Percentiles rank a stretch among this genome's conserved stretches.
Conservation (phyloP, 495 filamentous ascomycete species). For the Niebla homalea region DNA sequence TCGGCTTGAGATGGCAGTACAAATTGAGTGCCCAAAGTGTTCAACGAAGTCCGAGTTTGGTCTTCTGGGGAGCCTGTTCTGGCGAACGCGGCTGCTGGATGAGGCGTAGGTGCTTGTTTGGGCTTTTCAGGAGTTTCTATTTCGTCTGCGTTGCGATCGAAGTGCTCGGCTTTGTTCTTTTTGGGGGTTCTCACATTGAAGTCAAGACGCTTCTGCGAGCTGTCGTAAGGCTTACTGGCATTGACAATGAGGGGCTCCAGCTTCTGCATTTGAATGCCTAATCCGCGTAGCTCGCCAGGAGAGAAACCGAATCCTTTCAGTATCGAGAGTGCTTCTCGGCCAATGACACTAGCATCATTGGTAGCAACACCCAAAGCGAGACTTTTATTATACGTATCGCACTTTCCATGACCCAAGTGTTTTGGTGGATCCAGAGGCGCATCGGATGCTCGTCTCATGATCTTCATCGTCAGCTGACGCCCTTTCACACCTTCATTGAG, state of each 20-base stretch:
- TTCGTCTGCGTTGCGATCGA: constrained; percentile 33
- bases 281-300: constrained; percentile 76
- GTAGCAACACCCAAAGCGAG: constrained; percentile 69
- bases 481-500: constrained; percentile 75
- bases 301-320: constrained; percentile 70
- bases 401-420: constrained; percentile 89
- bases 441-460: constrained; percentile 75
- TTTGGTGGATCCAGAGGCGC: constrained; percentile 88
- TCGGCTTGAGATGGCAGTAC: constrained; percentile 72
- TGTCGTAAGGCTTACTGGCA: constrained; percentile 27
- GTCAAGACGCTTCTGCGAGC: constrained; percentile 51
- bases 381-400: constrained; percentile 85
- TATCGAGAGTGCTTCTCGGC: constrained; percentile 70
- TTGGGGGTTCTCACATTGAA: constrained; percentile 32
- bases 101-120: constrained; percentile 30
- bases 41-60: constrained; percentile 52
- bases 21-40: constrained; percentile 76
- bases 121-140: constrained; percentile 56
- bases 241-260: constrained; percentile 60
- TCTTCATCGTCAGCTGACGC: constrained; percentile 77
- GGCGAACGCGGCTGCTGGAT: constrained; percentile 38
- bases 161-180: constrained; percentile 16
- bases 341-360: constrained; percentile 52
- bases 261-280: constrained; percentile 86
- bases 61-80: constrained; percentile 37